Evolutionary conservation across 2,329 filamentous ascomycete species (phyloP).

Genomic region (Didymella keratinophila): DNA sequence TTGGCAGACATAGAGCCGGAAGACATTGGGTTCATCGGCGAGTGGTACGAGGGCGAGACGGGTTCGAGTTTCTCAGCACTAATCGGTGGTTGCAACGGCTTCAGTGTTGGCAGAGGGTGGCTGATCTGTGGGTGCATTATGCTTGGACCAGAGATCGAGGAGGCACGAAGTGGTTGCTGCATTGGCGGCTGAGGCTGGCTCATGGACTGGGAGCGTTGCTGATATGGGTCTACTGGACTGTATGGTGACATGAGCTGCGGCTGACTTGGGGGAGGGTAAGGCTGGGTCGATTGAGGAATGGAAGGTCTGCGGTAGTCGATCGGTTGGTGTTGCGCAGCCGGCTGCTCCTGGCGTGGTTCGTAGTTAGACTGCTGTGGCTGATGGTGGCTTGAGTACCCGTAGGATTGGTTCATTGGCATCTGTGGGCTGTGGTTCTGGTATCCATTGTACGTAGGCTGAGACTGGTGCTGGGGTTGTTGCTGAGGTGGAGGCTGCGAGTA

Average conservation of each 20-base stretch:
- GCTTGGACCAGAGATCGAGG: constrained; percentile 38
- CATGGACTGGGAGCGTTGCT: constrained; percentile 48
- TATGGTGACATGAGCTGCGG: constrained; percentile 42
- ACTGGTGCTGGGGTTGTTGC: constrained; percentile 28
- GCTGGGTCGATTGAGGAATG: constrained; percentile 45
- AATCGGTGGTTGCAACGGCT: constrained; percentile 49
- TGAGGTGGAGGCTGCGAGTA: constrained; percentile 41
- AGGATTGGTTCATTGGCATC: constrained; percentile 51
- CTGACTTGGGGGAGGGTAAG: constrained; percentile 47
- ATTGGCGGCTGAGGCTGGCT: constrained; percentile 46
- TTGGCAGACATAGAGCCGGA: constrained; percentile 45
- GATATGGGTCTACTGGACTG: constrained; percentile 49
- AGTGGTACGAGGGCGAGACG: constrained; percentile 55
- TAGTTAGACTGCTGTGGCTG: constrained; percentile 46
- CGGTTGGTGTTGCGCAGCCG: constrained; percentile 50
- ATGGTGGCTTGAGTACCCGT: constrained; percentile 51
- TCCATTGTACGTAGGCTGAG: constrained; percentile 37
- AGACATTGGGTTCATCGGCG: constrained; percentile 44
- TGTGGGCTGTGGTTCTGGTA: constrained; percentile 42
- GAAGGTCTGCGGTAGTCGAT: constrained; percentile 54
- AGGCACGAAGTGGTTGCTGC: constrained; percentile 45
- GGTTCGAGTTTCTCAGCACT: constrained; percentile 52
- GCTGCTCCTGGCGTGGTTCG: constrained; percentile 50
- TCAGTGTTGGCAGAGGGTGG: constrained; percentile 54
- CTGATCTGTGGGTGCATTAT: constrained; percentile 42